Evolutionary conservation across 2,329 filamentous ascomycete genomes (phyloP).

Genomic region (Arachnomyces sp.): DNA sequence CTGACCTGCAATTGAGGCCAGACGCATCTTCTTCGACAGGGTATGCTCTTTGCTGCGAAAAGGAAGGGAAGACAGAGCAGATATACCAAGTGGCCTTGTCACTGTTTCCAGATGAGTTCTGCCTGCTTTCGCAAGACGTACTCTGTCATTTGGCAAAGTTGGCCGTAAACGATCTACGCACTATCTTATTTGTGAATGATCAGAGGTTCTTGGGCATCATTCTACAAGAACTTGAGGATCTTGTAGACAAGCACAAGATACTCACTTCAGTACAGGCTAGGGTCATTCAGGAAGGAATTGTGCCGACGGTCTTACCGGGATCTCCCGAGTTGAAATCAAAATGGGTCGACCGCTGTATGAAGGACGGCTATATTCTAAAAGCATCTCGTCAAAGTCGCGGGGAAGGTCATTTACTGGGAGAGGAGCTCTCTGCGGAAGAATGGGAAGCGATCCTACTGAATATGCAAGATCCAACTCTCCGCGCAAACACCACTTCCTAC

Average conservation of each 20-base stretch:
- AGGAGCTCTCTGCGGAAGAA: constrained; percentile 12
- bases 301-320: constrained; percentile 19
- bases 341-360: constrained; percentile 6
- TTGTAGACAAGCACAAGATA: constrained; percentile 14
- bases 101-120: constrained; percentile 23
- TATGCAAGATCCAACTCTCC: constrained; percentile 8
- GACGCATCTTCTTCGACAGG: constrained; percentile 16
- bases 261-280: constrained; percentile 14
- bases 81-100: constrained; percentile 23
- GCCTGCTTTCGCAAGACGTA: constrained; percentile 15
- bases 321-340: constrained; percentile 13
- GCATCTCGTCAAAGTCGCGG: constrained; percentile 17
- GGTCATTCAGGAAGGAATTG: constrained; percentile 16
- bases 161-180: constrained; percentile 27
- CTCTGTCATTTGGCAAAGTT: constrained; percentile 17
- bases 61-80: constrained; percentile 16
- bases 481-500: constrained; percentile 8
- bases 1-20: constrained; percentile 26
- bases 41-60: constrained; percentile 23
- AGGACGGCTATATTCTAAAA: constrained; percentile 20
- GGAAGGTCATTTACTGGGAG: constrained; percentile 19
- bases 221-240: constrained; percentile 16
- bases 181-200: constrained; percentile 24
- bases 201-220: constrained; percentile 29
- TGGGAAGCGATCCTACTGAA: constrained; percentile 17